Evolutionary conservation across 306 rosid species (phyloP).

Genomic region (Abrus pulchellus): DNA sequence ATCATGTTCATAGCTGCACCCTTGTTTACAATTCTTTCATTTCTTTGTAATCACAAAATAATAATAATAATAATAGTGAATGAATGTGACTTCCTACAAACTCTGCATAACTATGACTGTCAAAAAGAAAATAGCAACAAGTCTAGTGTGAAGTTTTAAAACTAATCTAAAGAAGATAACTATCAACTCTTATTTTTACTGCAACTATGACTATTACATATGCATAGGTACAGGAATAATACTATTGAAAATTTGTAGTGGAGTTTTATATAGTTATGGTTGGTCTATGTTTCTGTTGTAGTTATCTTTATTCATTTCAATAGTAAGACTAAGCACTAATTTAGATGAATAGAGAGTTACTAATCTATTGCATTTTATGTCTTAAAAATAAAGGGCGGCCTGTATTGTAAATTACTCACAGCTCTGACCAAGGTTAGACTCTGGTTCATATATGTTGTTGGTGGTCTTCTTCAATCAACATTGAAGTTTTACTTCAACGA

Average conservation of each 20-base stretch:
- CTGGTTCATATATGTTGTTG: neutral
- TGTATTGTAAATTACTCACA: slow-evolving; percentile 39
- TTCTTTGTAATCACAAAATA: neutral
- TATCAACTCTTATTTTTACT: slow-evolving; percentile 13
- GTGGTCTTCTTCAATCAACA: too few species aligned
- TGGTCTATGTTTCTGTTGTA: slow-evolving; percentile 8
- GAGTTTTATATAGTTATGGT: slow-evolving; percentile 10
- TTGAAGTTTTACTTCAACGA: too few species aligned
- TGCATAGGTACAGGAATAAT: neutral
- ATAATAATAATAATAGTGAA: neutral
- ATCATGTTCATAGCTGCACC: slow-evolving; percentile 37
- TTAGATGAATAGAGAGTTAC: slow-evolving; percentile 21
- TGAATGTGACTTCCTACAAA: slow-evolving; percentile 24
- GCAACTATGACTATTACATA: slow-evolving; percentile 27
- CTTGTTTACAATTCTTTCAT: slow-evolving; percentile 19
- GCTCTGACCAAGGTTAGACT: slow-evolving; percentile 40
- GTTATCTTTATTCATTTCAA: slow-evolving; percentile 1
- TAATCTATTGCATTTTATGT: slow-evolving; percentile 43
- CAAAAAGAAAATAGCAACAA: slow-evolving; percentile 38
- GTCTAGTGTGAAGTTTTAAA: slow-evolving; percentile 21
- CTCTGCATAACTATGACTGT: slow-evolving; percentile 24
- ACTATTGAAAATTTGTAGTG: slow-evolving; percentile 5
- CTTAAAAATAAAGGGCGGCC: slow-evolving; percentile 20
- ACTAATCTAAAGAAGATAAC: neutral
- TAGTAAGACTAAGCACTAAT: slow-evolving; percentile 30